Conservation (phyloP, 2,329 filamentous ascomycete species). For the Capronia epimyces region DNA sequence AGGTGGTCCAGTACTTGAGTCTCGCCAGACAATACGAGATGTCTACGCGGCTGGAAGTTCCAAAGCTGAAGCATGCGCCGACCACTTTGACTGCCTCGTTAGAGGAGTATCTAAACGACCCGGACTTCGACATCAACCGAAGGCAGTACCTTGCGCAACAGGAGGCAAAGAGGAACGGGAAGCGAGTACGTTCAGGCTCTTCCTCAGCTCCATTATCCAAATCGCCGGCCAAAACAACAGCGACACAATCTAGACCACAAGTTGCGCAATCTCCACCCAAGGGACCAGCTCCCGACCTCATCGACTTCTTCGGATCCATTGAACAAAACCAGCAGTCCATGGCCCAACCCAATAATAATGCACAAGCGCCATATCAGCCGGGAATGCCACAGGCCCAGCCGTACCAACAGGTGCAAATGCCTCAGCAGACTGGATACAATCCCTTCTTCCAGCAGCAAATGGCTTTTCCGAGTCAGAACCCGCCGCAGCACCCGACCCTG, state of each 20-base stretch:
- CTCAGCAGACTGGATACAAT: constrained; percentile 31
- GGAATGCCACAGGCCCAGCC: constrained; percentile 18
- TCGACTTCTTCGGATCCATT: constrained; percentile 92
- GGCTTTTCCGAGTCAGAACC: constrained; percentile 27
- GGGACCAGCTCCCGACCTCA: constrained; percentile 61
- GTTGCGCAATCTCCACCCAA: constrained; percentile 34
- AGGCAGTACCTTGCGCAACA: constrained; percentile 87
- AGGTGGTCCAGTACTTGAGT: constrained; percentile 83
- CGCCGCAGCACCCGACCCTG: constrained; percentile 28
- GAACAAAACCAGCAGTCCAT: constrained; percentile 78
- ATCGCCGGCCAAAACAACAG: constrained; percentile 22
- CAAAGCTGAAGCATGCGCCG: constrained; percentile 94
- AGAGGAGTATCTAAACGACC: constrained; percentile 89
- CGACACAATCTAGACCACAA: constrained; percentile 27
- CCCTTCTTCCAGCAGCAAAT: constrained; percentile 26
- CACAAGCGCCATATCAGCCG: constrained; percentile 33
- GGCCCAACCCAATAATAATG: constrained; percentile 39
- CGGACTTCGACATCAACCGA: constrained; percentile 90
- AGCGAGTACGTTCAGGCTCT: constrained; percentile 29
- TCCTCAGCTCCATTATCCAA: constrained; percentile 30
- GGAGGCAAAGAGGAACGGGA: constrained; percentile 52
- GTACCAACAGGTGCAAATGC: constrained; percentile 25
- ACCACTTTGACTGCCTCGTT: constrained; percentile 83
- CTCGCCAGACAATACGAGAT: constrained; percentile 86
- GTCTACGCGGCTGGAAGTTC: constrained; percentile 86